phyloP scores from a whole-genome alignment of 129 eudicot genomes.

The Flaveria brownii region DNA sequence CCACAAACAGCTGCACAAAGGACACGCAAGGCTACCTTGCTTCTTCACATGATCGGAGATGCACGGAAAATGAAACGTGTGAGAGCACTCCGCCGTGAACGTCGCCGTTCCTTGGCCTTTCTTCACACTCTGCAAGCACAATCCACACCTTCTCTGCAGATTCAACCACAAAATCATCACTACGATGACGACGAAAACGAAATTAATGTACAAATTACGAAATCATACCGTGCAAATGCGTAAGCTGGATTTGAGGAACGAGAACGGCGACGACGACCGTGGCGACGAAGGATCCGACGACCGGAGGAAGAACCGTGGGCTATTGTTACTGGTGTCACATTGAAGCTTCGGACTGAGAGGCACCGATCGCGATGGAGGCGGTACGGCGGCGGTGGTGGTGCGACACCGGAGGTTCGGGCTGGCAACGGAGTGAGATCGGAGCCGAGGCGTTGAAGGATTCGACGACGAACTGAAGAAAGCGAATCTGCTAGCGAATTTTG shows the following conservation, averaged over 20 bases:
- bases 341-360: slow-evolving; percentile 58
- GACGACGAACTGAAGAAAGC: slow-evolving; percentile 51
- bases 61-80: slow-evolving; percentile 74
- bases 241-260: slow-evolving; percentile 64
- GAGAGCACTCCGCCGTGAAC: slow-evolving; percentile 89
- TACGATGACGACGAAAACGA: not conserved
- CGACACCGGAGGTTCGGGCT: slow-evolving; percentile 54
- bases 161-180: not conserved
- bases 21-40: slow-evolving; percentile 42
- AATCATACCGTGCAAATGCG: slow-evolving; percentile 58
- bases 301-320: slow-evolving; percentile 43
- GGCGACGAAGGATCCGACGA: slow-evolving; percentile 72
- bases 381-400: slow-evolving; percentile 46
- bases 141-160: slow-evolving; percentile 69
- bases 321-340: slow-evolving; percentile 49
- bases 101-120: slow-evolving; percentile 81
- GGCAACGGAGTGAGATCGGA: slow-evolving; percentile 49
- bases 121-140: slow-evolving; percentile 71
- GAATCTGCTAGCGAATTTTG: slow-evolving; percentile 41
- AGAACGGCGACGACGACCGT: slow-evolving; percentile 68
- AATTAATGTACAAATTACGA: not conserved
- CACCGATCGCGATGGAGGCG: slow-evolving; percentile 29
- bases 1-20: slow-evolving; percentile 41
- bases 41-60: slow-evolving; percentile 37
- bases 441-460: slow-evolving; percentile 61